Evolutionary conservation across 805 yeast species (phyloP).

Genomic region (Pichia deserticola): DNA sequence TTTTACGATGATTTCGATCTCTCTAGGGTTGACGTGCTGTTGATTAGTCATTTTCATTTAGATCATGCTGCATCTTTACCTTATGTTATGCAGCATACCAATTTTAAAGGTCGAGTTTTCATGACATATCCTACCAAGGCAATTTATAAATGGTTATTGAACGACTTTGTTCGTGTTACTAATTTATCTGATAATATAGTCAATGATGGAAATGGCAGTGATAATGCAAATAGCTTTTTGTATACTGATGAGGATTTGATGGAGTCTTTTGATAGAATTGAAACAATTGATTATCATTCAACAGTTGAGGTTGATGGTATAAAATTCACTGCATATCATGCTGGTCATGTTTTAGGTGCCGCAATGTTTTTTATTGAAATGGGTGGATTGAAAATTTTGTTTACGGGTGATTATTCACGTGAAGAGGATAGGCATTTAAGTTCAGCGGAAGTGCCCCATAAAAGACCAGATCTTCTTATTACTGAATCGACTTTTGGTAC

Average conservation of each 20-base stretch:
- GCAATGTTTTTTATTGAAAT: conserved; percentile 96
- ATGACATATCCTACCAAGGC: conserved; percentile 99
- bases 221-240: conserved; percentile 36
- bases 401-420: conserved; percentile 96
- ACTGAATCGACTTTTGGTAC: conserved; percentile 98
- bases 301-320: conserved; percentile 93
- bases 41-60: conserved; percentile 91
- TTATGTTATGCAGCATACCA: conserved; percentile 95
- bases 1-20: conserved; percentile 93
- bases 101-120: conserved; percentile 89
- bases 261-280: conserved; percentile 82
- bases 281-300: conserved; percentile 92
- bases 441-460: conserved; percentile 89
- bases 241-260: conserved; percentile 88
- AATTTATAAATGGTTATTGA: conserved; percentile 88
- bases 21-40: conserved; percentile 73
- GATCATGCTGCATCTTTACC: conserved; percentile 99
- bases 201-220: conserved; percentile 38
- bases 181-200: conserved; percentile 39
- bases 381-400: conserved; percentile 80
- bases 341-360: conserved; percentile 99
- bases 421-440: conserved; percentile 94
- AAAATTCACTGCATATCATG: conserved; percentile 95
- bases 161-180: conserved; percentile 91
- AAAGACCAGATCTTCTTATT: conserved; percentile 79